Percentiles rank a stretch among this genome's conserved stretches.
These are phyloP conservation scores for Prosopis cineraria DNA, from an alignment of 306 rosid species.

Conservation along the genomic window DNA sequence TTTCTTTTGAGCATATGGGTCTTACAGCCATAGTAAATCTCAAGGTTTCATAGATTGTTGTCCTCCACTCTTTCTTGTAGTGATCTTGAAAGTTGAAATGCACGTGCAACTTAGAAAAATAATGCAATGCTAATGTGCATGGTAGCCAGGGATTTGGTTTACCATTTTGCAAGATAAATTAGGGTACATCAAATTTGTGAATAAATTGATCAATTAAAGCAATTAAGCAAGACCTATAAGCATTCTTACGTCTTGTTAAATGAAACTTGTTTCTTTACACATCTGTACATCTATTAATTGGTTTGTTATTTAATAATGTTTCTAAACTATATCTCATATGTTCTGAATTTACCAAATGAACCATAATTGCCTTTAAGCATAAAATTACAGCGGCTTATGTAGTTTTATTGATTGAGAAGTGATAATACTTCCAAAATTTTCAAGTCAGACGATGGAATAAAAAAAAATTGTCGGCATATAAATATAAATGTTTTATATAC, in stretches of 20 bases:
- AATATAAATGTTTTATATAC: too few species aligned
- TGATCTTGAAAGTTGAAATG: constrained; percentile 19
- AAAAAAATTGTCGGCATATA: too few species aligned
- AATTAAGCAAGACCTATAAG: background rate
- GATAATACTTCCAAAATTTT: too few species aligned
- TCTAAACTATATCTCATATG: background rate
- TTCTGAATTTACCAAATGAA: background rate
- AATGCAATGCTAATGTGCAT: constrained; percentile 6
- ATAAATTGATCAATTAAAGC: background rate
- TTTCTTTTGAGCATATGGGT: background rate
- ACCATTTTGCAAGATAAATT: background rate
- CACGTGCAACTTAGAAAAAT: background rate
- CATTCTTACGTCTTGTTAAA: background rate
- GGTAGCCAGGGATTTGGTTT: background rate
- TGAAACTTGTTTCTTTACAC: background rate
- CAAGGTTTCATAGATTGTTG: background rate
- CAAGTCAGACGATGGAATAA: too few species aligned
- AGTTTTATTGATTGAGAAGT: too few species aligned
- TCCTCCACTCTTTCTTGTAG: background rate
- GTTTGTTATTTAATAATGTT: background rate
- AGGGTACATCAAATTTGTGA: background rate
- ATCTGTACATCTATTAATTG: background rate
- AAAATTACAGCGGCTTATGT: background rate
- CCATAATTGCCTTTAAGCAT: background rate
- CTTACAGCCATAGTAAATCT: constrained; percentile 2